phyloP scores from a whole-genome alignment of 2,329 filamentous ascomycete species.

The Phymatotrichopsis omnivora region DNA sequence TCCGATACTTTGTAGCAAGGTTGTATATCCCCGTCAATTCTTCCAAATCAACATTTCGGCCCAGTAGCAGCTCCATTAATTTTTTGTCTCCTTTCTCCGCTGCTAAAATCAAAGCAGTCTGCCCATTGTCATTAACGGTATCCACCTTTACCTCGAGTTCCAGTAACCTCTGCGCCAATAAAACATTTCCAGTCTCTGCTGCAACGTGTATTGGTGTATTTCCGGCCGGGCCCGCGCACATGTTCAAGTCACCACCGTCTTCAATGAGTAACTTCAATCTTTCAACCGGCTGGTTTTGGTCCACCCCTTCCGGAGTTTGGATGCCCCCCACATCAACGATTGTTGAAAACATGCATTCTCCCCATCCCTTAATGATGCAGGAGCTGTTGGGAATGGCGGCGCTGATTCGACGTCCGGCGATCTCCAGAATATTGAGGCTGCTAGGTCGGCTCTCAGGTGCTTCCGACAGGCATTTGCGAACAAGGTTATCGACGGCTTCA shows the following conservation, averaged over 20 bases:
- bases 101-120: constrained; percentile 3
- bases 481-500: too few relatives aligned
- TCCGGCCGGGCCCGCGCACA: background rate
- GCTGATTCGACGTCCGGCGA: background rate
- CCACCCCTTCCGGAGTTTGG: background rate
- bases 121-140: background rate
- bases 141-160: background rate
- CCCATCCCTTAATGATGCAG: constrained; percentile 4
- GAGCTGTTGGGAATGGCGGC: constrained; percentile 1
- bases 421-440: constrained; percentile 1
- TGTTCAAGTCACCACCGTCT: constrained; percentile 2
- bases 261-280: constrained; percentile 3
- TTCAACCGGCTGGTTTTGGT: constrained; percentile 1
- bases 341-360: background rate
- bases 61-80: background rate
- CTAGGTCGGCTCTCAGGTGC: background rate
- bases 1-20: constrained; percentile 1
- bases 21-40: constrained; percentile 9
- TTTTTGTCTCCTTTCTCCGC: background rate
- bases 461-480: constrained; percentile 1
- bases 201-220: constrained; percentile 4
- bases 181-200: background rate
- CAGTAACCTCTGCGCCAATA: background rate
- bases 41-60: too few relatives aligned
- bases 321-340: background rate